Conservation (phyloP, 768 basidiomycete species). For the Daedaleopsis nitida region DNA sequence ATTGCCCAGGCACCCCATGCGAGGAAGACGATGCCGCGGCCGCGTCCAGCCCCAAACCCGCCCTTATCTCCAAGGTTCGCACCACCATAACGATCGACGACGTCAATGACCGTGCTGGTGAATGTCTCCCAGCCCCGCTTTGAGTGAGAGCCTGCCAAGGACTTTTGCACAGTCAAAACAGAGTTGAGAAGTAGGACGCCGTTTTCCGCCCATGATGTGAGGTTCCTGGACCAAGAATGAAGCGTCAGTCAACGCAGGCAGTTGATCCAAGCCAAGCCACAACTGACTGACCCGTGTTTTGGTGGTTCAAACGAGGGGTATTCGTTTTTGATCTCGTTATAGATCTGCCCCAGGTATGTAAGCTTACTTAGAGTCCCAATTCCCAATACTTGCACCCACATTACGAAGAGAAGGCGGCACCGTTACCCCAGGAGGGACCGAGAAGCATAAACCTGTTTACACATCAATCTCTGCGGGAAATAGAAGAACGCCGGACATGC, state of each 20-base stretch:
- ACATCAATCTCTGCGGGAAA: constrained; percentile 4
- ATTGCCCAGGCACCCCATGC: constrained; percentile 90
- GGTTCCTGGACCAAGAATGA: constrained; percentile 55
- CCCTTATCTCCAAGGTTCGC: constrained; percentile 52
- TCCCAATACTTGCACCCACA: constrained; percentile 41
- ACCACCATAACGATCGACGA: constrained; percentile 76
- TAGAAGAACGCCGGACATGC: constrained; percentile 39
- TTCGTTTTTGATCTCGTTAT: constrained; percentile 81
- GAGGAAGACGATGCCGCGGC: constrained; percentile 82
- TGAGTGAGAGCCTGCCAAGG: constrained; percentile 77
- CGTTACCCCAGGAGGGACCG: constrained; percentile 75
- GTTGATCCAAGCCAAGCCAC: background rate
- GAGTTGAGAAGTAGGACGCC: constrained; percentile 93
- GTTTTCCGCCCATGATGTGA: constrained; percentile 77
- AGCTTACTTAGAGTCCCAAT: background rate
- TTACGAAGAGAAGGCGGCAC: constrained; percentile 85
- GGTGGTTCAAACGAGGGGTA: constrained; percentile 80
- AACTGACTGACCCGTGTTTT: constrained; percentile 78
- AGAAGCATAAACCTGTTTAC: constrained; percentile 77
- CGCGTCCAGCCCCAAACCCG: constrained; percentile 46
- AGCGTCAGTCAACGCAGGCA: constrained; percentile 5
- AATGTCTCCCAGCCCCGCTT: constrained; percentile 91
- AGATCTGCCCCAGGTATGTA: constrained; percentile 58
- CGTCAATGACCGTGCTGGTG: constrained; percentile 79
- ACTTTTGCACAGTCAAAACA: constrained; percentile 84